A percentile compares a stretch with the other conserved stretches of the same genome.
Conservation (phyloP, 2,329 filamentous ascomycete genomes). For the Fusarium mundagurra region DNA sequence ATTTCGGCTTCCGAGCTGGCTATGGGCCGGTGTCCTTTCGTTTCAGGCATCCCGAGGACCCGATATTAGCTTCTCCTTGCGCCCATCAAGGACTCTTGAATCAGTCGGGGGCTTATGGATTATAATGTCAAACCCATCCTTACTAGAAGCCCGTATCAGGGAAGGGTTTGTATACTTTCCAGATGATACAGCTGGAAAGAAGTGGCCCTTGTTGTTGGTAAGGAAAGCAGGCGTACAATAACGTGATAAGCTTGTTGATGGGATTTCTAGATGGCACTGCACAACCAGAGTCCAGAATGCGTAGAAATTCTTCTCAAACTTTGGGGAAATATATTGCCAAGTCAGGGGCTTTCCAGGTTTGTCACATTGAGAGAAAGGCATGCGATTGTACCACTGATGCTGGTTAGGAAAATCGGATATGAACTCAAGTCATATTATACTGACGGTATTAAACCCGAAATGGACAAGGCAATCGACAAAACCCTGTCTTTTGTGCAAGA, state of each 20-base stretch:
- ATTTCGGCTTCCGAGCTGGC: slow-evolving; percentile 16
- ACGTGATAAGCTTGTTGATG: rapidly evolving
- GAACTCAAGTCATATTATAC: rapidly evolving
- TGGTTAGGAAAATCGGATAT: neutral
- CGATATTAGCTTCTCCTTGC: neutral
- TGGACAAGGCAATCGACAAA: neutral
- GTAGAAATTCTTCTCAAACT: neutral
- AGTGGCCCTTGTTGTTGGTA: neutral
- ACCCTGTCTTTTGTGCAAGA: neutral
- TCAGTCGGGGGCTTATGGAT: rapidly evolving
- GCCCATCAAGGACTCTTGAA: neutral
- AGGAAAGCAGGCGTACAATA: rapidly evolving
- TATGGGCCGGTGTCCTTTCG: neutral
- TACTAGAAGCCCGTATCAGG: neutral
- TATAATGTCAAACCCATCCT: rapidly evolving
- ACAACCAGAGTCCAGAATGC: rapidly evolving
- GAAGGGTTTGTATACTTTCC: neutral
- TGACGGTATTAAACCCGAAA: rapidly evolving
- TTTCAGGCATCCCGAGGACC: neutral
- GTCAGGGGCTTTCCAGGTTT: slow-evolving; percentile 18
- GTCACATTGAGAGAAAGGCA: rapidly evolving
- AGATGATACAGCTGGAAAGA: rapidly evolving
- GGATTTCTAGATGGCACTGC: rapidly evolving
- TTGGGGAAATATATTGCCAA: slow-evolving; percentile 22
- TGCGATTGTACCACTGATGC: rapidly evolving